Conservation (phyloP, 495 filamentous ascomycete genomes). For the Penicilliopsis zonata region DNA sequence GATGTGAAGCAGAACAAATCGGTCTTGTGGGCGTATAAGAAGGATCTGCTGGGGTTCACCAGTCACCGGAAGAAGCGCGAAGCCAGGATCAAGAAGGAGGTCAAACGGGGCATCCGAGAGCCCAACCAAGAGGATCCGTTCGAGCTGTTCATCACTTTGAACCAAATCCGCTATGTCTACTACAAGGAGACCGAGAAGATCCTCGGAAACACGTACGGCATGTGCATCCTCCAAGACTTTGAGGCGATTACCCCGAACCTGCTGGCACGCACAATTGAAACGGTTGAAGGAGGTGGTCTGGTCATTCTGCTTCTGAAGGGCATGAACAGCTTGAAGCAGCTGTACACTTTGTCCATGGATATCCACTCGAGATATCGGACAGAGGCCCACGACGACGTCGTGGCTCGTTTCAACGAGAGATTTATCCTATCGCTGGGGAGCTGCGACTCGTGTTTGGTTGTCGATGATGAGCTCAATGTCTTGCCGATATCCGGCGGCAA, state of each 20-base stretch:
- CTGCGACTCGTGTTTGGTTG: conserved; percentile 88
- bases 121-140: conserved; percentile 95
- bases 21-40: conserved; percentile 99
- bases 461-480: conserved; percentile 97
- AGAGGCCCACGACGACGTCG: conserved; percentile 91
- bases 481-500: conserved; percentile 95
- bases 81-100: conserved; percentile 93
- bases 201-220: conserved; percentile 94
- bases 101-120: conserved; percentile 90
- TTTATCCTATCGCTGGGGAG: conserved; percentile 92
- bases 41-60: conserved; percentile 89
- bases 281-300: conserved; percentile 91
- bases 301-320: conserved; percentile 86
- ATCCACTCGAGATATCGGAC: conserved; percentile 94
- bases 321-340: conserved; percentile 93
- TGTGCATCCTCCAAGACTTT: conserved; percentile 97
- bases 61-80: conserved; percentile 97
- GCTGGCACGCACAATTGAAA: conserved; percentile 89
- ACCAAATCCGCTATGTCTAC: conserved; percentile 97
- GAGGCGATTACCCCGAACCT: conserved; percentile 96
- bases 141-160: conserved; percentile 91
- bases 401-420: conserved; percentile 93
- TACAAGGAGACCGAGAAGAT: conserved; percentile 99
- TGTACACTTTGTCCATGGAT: conserved; percentile 97
- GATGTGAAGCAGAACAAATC: conserved; percentile 95